phyloP scores from a whole-genome alignment of 2,329 filamentous ascomycete species.

The Xylariaceae sp. region DNA sequence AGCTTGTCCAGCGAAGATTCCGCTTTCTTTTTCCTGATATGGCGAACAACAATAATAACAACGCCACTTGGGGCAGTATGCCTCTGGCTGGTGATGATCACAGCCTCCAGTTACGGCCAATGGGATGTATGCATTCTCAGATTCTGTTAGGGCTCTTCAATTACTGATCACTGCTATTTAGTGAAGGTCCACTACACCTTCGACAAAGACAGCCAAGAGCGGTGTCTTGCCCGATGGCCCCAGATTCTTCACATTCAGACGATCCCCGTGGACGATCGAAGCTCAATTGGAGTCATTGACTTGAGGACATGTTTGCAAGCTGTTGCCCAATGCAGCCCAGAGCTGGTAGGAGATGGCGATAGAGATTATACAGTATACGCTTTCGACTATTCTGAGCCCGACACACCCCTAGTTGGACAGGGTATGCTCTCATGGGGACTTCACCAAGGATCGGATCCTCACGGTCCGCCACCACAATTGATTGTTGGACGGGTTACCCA shows the following conservation, averaged over 20 bases:
- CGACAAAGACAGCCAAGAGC: conserved; percentile 83
- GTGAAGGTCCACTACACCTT: conserved; percentile 98
- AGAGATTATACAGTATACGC: conserved; percentile 96
- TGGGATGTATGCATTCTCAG: conserved; percentile 63
- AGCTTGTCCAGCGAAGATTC: not conserved
- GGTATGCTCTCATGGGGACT: conserved; percentile 90
- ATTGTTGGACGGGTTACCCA: conserved; percentile 90
- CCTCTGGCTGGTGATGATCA: conserved; percentile 42
- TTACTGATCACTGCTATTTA: conserved; percentile 43
- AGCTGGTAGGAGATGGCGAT: conserved; percentile 72
- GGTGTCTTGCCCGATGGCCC: conserved; percentile 85
- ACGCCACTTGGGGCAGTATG: conserved; percentile 29
- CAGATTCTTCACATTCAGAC: conserved; percentile 80
- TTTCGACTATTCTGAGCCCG: conserved; percentile 93
- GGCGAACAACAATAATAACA: conserved; percentile 33
- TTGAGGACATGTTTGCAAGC: conserved; percentile 85
- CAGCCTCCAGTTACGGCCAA: conserved; percentile 62
- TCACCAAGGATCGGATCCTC: conserved; percentile 41
- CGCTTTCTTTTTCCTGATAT: conserved; percentile 20
- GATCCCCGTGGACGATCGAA: conserved; percentile 76
- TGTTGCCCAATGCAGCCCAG: conserved; percentile 77
- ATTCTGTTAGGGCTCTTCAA: conserved; percentile 3
- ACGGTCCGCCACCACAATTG: conserved; percentile 59
- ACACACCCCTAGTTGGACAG: conserved; percentile 90
- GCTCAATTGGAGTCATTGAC: conserved; percentile 84